Evolutionary conservation across 176 grass and related monocot species (phyloP).

Genomic region (Echinochloa phyllopogon): DNA sequence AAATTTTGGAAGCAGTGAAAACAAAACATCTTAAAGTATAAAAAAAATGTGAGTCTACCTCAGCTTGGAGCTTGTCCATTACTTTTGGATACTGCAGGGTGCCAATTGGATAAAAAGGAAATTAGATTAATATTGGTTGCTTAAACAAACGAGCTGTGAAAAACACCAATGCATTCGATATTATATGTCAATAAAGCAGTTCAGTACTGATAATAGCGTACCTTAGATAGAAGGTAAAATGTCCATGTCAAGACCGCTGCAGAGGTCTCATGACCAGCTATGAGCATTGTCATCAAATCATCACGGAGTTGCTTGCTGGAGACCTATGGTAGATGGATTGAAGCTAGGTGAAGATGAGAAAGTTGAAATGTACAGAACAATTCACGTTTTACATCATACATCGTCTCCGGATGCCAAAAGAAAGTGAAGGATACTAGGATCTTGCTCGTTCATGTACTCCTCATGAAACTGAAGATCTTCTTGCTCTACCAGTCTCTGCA

Average conservation of each 20-base stretch:
- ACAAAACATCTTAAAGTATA: slow-evolving; percentile 29
- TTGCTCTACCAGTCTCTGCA: slow-evolving; percentile 92
- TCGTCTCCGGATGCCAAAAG: slow-evolving; percentile 97
- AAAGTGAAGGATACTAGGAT: slow-evolving; percentile 98
- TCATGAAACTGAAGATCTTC: slow-evolving; percentile 95
- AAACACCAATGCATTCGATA: neutral
- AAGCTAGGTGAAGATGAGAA: slow-evolving; percentile 29
- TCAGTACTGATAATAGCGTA: slow-evolving; percentile 24
- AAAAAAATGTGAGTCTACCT: slow-evolving; percentile 68
- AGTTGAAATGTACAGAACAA: neutral
- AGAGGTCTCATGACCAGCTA: slow-evolving; percentile 96
- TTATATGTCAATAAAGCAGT: slow-evolving; percentile 2
- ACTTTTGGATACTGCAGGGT: slow-evolving; percentile 75
- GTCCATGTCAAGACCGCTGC: slow-evolving; percentile 97
- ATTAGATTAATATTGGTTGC: neutral
- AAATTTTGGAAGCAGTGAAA: neutral
- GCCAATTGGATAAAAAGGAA: slow-evolving; percentile 28
- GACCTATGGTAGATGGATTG: slow-evolving; percentile 59
- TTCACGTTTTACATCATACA: slow-evolving; percentile 50
- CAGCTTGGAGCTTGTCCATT: slow-evolving; percentile 88
- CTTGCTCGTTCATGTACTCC: slow-evolving; percentile 98
- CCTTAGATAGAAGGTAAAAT: slow-evolving; percentile 98
- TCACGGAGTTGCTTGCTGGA: slow-evolving; percentile 97
- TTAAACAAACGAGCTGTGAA: slow-evolving; percentile 1
- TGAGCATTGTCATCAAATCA: slow-evolving; percentile 97